Evolutionary conservation across 2,329 filamentous ascomycete genomes (phyloP).

Genomic region (Metarhizium robertsii): DNA sequence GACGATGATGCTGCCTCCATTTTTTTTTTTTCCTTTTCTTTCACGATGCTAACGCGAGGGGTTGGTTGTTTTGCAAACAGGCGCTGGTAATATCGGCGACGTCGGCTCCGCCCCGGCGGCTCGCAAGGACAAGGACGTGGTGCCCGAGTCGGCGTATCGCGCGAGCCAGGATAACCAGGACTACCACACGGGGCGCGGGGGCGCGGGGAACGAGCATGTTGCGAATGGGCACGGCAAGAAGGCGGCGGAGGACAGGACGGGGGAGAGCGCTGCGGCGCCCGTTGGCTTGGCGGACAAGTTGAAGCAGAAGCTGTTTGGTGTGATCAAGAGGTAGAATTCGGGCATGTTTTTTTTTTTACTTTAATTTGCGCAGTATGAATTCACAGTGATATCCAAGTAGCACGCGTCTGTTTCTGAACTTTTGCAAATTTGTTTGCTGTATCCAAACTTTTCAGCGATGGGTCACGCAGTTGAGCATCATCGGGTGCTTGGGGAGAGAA

Average conservation of each 20-base stretch:
- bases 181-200: constrained; percentile 51
- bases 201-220: constrained; percentile 46
- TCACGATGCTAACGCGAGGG: neutral
- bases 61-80: constrained; percentile 20
- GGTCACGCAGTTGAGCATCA: too few species aligned
- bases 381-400: neutral
- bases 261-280: constrained; percentile 18
- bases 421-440: too few species aligned
- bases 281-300: constrained; percentile 45
- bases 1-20: too few species aligned
- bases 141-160: constrained; percentile 44
- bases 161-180: constrained; percentile 37
- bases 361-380: neutral
- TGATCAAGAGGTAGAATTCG: constrained; percentile 33
- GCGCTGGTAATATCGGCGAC: constrained; percentile 50
- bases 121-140: constrained; percentile 41
- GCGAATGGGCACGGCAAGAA: constrained; percentile 20
- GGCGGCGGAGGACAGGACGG: constrained; percentile 18
- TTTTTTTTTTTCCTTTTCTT: too few species aligned
- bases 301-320: constrained; percentile 44
- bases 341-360: too few species aligned
- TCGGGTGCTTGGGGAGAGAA: too few species aligned
- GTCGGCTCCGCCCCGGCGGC: constrained; percentile 25
- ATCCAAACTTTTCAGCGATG: too few species aligned
- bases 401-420: too few species aligned